These are phyloP conservation scores for Daedaleopsis nitida DNA, from an alignment of 768 basidiomycete species.

Conservation along the genomic window DNA sequence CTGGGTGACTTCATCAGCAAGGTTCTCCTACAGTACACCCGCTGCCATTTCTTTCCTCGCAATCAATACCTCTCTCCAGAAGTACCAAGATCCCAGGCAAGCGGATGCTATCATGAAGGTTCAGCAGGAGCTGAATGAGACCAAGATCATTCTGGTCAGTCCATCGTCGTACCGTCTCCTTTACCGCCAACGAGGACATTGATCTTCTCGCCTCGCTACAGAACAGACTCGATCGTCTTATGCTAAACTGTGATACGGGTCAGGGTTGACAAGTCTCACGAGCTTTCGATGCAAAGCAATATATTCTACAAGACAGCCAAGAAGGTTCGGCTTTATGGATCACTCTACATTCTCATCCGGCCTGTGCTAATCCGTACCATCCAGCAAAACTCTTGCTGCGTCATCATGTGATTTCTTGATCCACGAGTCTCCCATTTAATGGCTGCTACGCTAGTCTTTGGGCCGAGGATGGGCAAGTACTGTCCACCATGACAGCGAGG, in stretches of 20 bases:
- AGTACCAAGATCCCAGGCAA: constrained; percentile 96
- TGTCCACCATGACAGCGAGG: too few species aligned
- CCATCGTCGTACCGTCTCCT: background rate
- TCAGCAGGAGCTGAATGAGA: constrained; percentile 97
- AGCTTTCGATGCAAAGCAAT: constrained; percentile 88
- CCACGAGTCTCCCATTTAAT: background rate
- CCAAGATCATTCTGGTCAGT: constrained; percentile 94
- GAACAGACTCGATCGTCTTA: too few species aligned
- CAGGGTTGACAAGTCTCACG: constrained; percentile 93
- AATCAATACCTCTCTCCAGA: constrained; percentile 75
- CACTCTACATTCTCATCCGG: background rate
- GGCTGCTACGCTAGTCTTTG: background rate
- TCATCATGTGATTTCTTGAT: constrained; percentile 60
- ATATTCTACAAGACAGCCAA: constrained; percentile 99
- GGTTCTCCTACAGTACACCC: constrained; percentile 70
- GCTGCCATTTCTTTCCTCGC: constrained; percentile 75
- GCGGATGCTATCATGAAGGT: constrained; percentile 99
- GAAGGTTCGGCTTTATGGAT: constrained; percentile 64
- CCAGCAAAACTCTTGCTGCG: constrained; percentile 95
- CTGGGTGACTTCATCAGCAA: constrained; percentile 89
- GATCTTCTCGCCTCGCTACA: too few species aligned
- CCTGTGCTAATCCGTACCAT: background rate
- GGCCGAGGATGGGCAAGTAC: background rate
- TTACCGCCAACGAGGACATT: too few species aligned
- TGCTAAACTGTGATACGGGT: too few species aligned